Percentiles rank a stretch among this genome's conserved stretches.
Evolutionary conservation across 73 alveolate species (phyloP).

Genomic region (Symbiodinium natans): DNA sequence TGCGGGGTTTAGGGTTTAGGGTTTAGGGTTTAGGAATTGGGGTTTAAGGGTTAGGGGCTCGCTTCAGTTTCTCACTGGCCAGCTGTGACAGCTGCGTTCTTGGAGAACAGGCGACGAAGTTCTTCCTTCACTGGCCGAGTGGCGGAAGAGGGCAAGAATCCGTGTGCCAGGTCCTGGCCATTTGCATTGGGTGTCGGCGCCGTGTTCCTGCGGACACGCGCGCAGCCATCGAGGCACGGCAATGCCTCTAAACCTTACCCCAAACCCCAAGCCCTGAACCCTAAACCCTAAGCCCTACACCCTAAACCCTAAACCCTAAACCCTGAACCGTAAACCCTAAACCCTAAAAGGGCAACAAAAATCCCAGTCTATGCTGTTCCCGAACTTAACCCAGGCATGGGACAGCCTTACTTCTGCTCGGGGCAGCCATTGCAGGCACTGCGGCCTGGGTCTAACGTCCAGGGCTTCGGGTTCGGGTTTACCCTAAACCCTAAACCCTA

Average conservation of each 20-base stretch:
- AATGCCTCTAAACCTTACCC: no score
- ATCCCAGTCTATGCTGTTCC: no score
- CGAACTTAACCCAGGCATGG: slow-evolving; percentile 23
- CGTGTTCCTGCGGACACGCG: no score
- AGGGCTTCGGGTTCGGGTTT: background rate
- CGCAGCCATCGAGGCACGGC: no score
- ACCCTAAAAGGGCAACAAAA: background rate
- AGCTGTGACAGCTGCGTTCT: no score
- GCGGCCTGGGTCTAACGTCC: background rate
- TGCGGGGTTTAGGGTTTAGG: background rate
- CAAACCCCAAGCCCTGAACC: background rate
- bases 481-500: no score
- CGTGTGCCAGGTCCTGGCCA: no score
- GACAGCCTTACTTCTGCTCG: slow-evolving; percentile 50
- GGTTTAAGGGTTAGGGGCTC: background rate
- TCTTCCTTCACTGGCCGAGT: no score
- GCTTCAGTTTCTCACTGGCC: no score
- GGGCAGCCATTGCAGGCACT: slow-evolving; percentile 67
- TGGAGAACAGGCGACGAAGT: no score
- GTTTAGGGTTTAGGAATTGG: background rate
- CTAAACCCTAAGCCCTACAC: background rate
- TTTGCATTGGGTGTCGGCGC: no score
- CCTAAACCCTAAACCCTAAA: background rate
- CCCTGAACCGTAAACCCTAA: background rate
- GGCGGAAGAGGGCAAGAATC: no score